Base-by-base conservation (phyloP, 2,329 filamentous ascomycete species). In the Cadophora sp. region DNA sequence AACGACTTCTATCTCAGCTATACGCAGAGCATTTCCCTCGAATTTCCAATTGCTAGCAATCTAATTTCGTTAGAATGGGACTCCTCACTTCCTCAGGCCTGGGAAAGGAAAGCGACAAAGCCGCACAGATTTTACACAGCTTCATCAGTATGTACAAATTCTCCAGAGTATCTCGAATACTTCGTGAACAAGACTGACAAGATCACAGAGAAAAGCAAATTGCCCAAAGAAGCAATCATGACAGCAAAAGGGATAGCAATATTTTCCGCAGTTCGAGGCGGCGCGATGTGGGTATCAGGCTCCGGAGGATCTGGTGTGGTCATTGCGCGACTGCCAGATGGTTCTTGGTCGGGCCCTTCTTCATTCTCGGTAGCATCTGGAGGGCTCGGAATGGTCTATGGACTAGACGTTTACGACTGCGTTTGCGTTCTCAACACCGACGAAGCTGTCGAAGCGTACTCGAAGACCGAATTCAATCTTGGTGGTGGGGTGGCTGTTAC, bases 381-480 rank as follows among this genome's bases (percentile, higher is more conserved):
- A 1, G 92, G 91, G 4, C 86, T 93, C 0, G 93, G 93, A 0
- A 93, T 97, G 77, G 85, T 95, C 68, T 87, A 92, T 0, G 93
- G 93, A 14, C 86, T 95, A 14, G 93, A 97, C 78, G 93, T 97
- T 31, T 97, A 96, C 81, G 93, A 97, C 78, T 96, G 92, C 73
- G 92, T 97, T 2, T 88, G 94, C 27, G 91, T 97, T 43, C 94
- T 97, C 79, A 97, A 97, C 80, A 92, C 87, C 4, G 84, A 87
- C 51, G 86, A 92, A 72, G 93, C 93, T 0, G 82, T 97, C 51
- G 87, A 91, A 19, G 91, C 92, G 0, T 97, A 97, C 79, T 91
- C 90, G 68, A 88, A 87, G 67, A 85, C 92, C 1, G 87, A 93
- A 16, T 89, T 92, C 71, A 94, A 91, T 0, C 80, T 97, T 0